These are phyloP conservation scores for Plasmodium gallinaceum DNA, from an alignment of 169 alveolate species.

Conservation along the genomic window DNA sequence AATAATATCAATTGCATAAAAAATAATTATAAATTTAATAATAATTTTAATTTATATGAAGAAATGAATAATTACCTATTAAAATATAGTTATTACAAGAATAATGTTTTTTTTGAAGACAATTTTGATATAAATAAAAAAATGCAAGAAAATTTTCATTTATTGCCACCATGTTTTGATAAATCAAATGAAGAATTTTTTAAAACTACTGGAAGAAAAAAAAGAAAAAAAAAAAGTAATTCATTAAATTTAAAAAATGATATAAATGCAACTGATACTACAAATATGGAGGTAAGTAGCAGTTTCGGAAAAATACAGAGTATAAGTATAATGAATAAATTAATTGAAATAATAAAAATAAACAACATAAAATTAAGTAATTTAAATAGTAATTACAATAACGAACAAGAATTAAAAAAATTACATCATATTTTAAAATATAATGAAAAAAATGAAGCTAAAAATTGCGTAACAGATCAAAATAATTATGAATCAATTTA, in stretches of 20 bases:
- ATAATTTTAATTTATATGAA: constrained; percentile 69
- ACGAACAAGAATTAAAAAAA: constrained; percentile 38
- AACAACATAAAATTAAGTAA: constrained; percentile 48
- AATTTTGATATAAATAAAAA: constrained; percentile 16
- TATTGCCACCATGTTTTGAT: constrained; percentile 35
- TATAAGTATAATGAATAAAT: constrained; percentile 54
- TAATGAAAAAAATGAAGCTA: background rate
- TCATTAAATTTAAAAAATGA: background rate
- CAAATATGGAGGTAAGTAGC: too few relatives aligned
- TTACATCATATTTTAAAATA: constrained; percentile 26
- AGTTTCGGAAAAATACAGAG: background rate
- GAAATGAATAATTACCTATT: constrained; percentile 76
- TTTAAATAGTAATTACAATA: constrained; percentile 29
- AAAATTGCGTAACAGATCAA: background rate
- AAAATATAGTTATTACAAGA: constrained; percentile 55
- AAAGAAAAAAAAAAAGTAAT: background rate
- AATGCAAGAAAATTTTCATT: constrained; percentile 34
- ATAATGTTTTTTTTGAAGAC: constrained; percentile 42
- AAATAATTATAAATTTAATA: constrained; percentile 65
- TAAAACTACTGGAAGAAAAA: background rate
- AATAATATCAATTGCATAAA: constrained; percentile 16
- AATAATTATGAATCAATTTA: constrained; percentile 27
- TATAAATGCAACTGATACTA: background rate
- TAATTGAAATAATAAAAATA: constrained; percentile 63
- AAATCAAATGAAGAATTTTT: background rate